These are phyloP conservation scores for Echites panduratus DNA, from an alignment of 257 asterid species.

Conservation along the genomic window DNA sequence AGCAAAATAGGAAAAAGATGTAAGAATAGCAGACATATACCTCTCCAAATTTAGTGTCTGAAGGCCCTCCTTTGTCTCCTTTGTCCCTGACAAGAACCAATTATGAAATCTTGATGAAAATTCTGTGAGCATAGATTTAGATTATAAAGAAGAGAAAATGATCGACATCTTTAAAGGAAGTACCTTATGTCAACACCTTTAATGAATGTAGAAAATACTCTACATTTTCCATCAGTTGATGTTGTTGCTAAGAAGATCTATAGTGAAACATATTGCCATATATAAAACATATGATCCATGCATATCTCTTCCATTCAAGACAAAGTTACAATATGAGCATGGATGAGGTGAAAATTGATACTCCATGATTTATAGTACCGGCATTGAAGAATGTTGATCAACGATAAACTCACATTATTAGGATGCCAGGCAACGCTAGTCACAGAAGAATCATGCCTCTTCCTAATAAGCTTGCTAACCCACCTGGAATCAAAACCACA, in stretches of 20 bases:
- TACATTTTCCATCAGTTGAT: conserved; percentile 96
- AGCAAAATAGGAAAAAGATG: conserved; percentile 8
- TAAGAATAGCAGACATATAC: conserved; percentile 31
- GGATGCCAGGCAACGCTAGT: conserved; percentile 99
- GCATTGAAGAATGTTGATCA: not conserved
- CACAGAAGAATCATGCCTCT: conserved; percentile 96
- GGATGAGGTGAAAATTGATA: not conserved
- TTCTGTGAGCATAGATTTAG: conserved; percentile 11
- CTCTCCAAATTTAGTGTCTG: conserved; percentile 94
- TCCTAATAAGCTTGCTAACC: conserved; percentile 97
- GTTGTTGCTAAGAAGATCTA: conserved; percentile 93
- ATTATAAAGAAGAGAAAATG: conserved; percentile 16
- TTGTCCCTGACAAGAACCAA: conserved; percentile 31
- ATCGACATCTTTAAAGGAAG: conserved; percentile 19
- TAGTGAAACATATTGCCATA: not conserved
- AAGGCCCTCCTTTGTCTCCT: conserved; percentile 62
- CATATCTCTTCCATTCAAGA: not conserved
- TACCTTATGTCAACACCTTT: conserved; percentile 94
- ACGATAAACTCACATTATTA: conserved; percentile 59
- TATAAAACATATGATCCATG: not conserved
- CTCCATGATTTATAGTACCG: not conserved
- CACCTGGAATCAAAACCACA: conserved; percentile 56
- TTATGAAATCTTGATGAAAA: conserved; percentile 10
- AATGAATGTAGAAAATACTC: conserved; percentile 94
- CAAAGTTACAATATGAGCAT: not conserved